Percentiles rank a stretch among this genome's conserved stretches.
phyloP scores from a whole-genome alignment of 345 rosid species.

The Sisymbrium irio region DNA sequence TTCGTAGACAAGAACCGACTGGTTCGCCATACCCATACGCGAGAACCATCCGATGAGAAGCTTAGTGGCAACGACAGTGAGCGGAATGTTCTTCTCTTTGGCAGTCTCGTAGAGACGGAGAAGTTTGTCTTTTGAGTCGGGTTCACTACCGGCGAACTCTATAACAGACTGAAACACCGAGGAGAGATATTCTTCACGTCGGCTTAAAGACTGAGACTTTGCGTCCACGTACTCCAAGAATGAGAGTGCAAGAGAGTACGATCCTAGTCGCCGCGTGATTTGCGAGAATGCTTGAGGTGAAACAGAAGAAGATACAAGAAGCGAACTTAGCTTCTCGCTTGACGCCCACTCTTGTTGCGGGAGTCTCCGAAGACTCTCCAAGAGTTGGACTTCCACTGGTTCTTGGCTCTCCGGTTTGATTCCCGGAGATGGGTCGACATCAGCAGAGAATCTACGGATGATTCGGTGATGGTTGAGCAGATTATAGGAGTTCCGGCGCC shows the following conservation, averaged over 20 bases:
- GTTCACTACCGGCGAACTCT: constrained; percentile 52
- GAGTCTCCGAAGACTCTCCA: constrained; percentile 41
- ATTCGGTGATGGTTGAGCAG: neutral
- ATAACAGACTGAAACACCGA: constrained; percentile 52
- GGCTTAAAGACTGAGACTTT: constrained; percentile 33
- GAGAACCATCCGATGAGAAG: constrained; percentile 53
- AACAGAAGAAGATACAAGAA: constrained; percentile 42
- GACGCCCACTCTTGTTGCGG: constrained; percentile 61
- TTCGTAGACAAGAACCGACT: constrained; percentile 43
- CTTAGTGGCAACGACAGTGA: constrained; percentile 42
- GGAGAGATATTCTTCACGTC: constrained; percentile 39
- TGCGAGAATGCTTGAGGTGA: constrained; percentile 41
- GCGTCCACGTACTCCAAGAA: constrained; percentile 51
- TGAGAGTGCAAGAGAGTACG: constrained; percentile 49
- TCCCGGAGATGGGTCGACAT: neutral
- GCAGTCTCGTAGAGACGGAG: constrained; percentile 45
- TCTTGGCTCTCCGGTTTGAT: constrained; percentile 29
- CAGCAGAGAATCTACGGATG: constrained; percentile 33
- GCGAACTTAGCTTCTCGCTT: constrained; percentile 39
- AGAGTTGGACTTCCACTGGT: constrained; percentile 35
- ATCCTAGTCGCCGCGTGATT: constrained; percentile 55
- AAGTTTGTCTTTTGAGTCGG: constrained; percentile 34
- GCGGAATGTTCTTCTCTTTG: constrained; percentile 49
- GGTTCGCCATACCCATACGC: constrained; percentile 44
- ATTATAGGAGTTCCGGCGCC: constrained; percentile 18